A percentile compares a stretch with the other conserved stretches of the same genome.
These are phyloP conservation scores for Suillus subalutaceus DNA, from an alignment of 768 basidiomycete species.

Conservation along the genomic window DNA sequence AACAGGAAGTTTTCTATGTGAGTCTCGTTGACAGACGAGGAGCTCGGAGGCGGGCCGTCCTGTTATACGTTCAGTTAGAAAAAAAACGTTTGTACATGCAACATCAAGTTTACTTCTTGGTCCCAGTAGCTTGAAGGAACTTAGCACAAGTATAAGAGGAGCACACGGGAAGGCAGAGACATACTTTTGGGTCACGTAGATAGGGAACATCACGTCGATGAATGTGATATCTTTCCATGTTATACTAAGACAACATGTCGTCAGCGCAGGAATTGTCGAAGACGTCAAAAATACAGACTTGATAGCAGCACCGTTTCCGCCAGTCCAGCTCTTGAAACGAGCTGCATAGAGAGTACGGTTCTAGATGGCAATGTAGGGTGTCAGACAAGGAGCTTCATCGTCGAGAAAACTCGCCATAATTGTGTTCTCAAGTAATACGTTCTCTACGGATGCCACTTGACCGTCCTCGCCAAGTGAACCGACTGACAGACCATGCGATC, in stretches of 20 bases:
- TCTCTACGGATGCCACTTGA: constrained; percentile 55
- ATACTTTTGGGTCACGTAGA: constrained; percentile 66
- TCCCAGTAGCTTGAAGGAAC: constrained; percentile 56
- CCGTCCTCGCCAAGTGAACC: constrained; percentile 48
- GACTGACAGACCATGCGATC: constrained; percentile 62
- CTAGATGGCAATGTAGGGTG: constrained; percentile 29
- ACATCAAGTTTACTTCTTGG: constrained; percentile 43
- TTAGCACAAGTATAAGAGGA: background rate
- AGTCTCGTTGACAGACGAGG: constrained; percentile 51
- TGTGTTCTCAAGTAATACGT: constrained; percentile 55
- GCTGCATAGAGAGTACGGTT: constrained; percentile 56
- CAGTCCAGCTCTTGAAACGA: constrained; percentile 72
- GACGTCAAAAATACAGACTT: constrained; percentile 42
- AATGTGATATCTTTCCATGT: constrained; percentile 63
- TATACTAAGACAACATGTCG: constrained; percentile 36
- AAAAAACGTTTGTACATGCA: background rate
- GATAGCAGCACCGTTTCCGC: constrained; percentile 57
- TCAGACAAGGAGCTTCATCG: constrained; percentile 4
- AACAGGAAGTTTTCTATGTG: constrained; percentile 59
- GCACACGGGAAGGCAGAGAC: constrained; percentile 14
- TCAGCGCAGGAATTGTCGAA: background rate
- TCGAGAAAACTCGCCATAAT: constrained; percentile 38
- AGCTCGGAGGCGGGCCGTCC: constrained; percentile 48
- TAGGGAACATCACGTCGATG: constrained; percentile 56
- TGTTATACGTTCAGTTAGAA: constrained; percentile 8